A percentile compares a stretch with the other conserved stretches of the same genome.
phyloP scores from a whole-genome alignment of 2,329 filamentous ascomycete genomes.

The Colletotrichum limetticola region DNA sequence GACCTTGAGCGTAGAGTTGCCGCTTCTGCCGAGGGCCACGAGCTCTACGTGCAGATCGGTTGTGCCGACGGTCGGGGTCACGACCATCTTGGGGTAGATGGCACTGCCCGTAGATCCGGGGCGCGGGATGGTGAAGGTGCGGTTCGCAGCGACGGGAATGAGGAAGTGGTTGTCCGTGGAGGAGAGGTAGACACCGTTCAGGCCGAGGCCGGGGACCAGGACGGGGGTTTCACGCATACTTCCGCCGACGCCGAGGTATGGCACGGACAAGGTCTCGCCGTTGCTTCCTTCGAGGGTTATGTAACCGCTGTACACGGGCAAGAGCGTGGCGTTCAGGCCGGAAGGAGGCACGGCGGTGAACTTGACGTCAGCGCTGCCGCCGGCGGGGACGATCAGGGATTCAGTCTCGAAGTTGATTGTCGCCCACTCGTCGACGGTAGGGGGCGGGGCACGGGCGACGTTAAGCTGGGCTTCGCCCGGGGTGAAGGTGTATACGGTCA shows the following conservation, averaged over 20 bases:
- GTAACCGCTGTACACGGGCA: constrained; percentile 57
- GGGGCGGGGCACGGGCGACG: constrained; percentile 33
- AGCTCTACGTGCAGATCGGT: constrained; percentile 39
- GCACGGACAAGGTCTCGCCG: constrained; percentile 47
- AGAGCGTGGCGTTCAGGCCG: constrained; percentile 41
- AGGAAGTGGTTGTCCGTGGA: constrained; percentile 29
- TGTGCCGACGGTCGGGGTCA: constrained; percentile 33
- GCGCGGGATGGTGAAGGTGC: constrained; percentile 39
- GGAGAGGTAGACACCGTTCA: constrained; percentile 33
- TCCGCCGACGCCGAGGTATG: constrained; percentile 51
- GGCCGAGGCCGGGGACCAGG: constrained; percentile 20
- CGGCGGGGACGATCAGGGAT: constrained; percentile 42
- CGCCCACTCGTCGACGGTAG: constrained; percentile 33
- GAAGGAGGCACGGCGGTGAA: constrained; percentile 43
- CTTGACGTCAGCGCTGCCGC: constrained; percentile 39
- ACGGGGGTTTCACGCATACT: constrained; percentile 38
- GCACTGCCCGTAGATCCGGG: constrained; percentile 23
- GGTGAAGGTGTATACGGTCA: constrained; percentile 51
- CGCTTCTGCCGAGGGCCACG: constrained; percentile 29
- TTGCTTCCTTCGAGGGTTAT: constrained; percentile 52
- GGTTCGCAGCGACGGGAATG: constrained; percentile 36
- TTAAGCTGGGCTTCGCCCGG: constrained; percentile 19
- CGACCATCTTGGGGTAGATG: constrained; percentile 18
- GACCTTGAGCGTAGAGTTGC: constrained; percentile 27
- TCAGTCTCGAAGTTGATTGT: constrained; percentile 35